Evolutionary conservation across 495 filamentous ascomycete species (phyloP).

Genomic region (Opeltia flavorubescens): DNA sequence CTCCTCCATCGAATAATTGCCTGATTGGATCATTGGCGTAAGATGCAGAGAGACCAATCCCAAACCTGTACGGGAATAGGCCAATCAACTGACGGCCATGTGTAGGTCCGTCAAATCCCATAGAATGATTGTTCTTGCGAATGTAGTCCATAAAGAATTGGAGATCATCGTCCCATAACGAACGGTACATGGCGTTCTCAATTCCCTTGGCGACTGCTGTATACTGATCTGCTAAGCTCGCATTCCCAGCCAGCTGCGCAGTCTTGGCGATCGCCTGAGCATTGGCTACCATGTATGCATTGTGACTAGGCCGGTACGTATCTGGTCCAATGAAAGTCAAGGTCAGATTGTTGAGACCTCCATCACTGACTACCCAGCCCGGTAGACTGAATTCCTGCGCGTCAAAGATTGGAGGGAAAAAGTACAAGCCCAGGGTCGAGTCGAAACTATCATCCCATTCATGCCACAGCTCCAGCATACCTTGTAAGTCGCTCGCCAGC

Average conservation of each 20-base stretch:
- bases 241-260: slow-evolving; percentile 20
- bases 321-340: slow-evolving; percentile 25
- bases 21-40: slow-evolving; percentile 20
- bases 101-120: slow-evolving; percentile 13
- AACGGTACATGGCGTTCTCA: slow-evolving; percentile 22
- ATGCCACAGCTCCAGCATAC: slow-evolving; percentile 26
- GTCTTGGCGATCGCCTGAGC: slow-evolving; percentile 26
- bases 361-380: slow-evolving; percentile 25
- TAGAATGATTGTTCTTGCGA: slow-evolving; percentile 19
- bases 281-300: slow-evolving; percentile 34
- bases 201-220: slow-evolving; percentile 20
- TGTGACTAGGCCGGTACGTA: slow-evolving; percentile 29
- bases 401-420: slow-evolving; percentile 28
- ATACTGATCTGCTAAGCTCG: slow-evolving; percentile 18
- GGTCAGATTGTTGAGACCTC: slow-evolving; percentile 17
- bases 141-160: slow-evolving; percentile 33
- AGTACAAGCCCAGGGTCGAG: slow-evolving; percentile 24
- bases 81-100: slow-evolving; percentile 29
- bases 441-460: slow-evolving; percentile 26
- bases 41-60: slow-evolving; percentile 21
- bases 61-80: slow-evolving; percentile 28
- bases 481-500: slow-evolving; percentile 23
- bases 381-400: slow-evolving; percentile 31
- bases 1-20: slow-evolving; percentile 22
- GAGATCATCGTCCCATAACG: slow-evolving; percentile 26